Evolutionary conservation across 2,329 filamentous ascomycete species (phyloP).

Genomic region (Aaosphaeria pasadenensis): DNA sequence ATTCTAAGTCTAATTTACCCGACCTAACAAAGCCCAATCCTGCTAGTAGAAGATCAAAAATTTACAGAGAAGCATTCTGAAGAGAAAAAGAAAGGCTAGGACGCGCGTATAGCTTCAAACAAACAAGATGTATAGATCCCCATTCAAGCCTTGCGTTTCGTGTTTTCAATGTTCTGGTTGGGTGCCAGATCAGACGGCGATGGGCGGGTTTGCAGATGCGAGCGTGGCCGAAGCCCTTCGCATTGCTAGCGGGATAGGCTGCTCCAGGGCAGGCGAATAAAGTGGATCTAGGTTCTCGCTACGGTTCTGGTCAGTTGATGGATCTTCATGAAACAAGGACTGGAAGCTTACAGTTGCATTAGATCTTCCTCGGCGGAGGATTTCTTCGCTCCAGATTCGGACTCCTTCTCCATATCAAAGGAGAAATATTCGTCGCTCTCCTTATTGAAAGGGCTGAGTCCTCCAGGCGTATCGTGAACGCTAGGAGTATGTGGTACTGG

Average conservation of each 20-base stretch:
- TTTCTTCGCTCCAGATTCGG: constrained; percentile 9
- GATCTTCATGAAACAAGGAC: background rate
- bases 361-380: constrained; percentile 10
- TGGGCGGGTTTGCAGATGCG: background rate
- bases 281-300: constrained; percentile 30
- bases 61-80: too few species aligned
- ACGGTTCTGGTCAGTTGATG: background rate
- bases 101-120: too few species aligned
- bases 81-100: too few species aligned
- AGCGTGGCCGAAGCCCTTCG: constrained; percentile 19
- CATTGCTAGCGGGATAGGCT: constrained; percentile 17
- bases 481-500: constrained; percentile 44
- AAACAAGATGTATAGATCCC: too few species aligned
- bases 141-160: too few species aligned
- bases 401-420: constrained; percentile 19
- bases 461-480: constrained; percentile 16
- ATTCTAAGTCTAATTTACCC: too few species aligned
- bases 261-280: constrained; percentile 17
- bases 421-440: constrained; percentile 26
- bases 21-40: too few species aligned
- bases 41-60: too few species aligned
- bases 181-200: background rate
- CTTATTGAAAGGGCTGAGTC: constrained; percentile 38
- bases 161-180: too few species aligned
- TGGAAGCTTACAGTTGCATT: constrained; percentile 25